Base-by-base conservation (phyloP, 106 monocot genomes). In the Dioscorea zingiberensis region DNA sequence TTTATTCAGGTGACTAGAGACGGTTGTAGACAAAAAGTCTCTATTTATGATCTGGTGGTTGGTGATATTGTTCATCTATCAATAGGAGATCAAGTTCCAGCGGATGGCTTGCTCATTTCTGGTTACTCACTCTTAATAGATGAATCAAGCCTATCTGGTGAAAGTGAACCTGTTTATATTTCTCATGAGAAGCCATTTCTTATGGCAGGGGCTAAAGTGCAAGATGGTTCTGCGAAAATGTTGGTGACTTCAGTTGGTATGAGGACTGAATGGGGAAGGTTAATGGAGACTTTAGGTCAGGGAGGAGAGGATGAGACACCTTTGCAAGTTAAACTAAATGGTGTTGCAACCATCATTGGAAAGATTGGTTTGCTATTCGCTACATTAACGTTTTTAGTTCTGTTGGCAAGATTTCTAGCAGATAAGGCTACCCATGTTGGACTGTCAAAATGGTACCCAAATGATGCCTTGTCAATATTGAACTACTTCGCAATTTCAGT, bases 251-350 rank as follows among this genome's bases (percentile, higher is more conserved):
- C 91, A 48, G 95, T 95, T 67, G 95, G 95, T 44, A 95, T 95
- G 91, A 85, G 71, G 59, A 95, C 95, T 59, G 91, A 91, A 62
- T 95, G 95, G 95, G 91, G 95, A 69, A 80, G 76, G 23, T 58
- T 95, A 59, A 95, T 88, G 87, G 95, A 95, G 67, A 87, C 95
- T 51, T 66, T 95, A 60, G 91, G 78, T 69, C 85, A 87, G 54
- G 91, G 76, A 25, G 90, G 90, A 46, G 90, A 94, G 71, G 90
- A 94, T 71, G 94, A 94, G 65, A 94, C 94, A 51, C 94, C 94
- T 48, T 71, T 97, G 64, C 95, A 97, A 74, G 97, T 92, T 25
- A 97, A 97, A 74, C 63, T 97, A 60, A 92, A 97, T 80, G 97
- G 92, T 67, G 97, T 97, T 60, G 97, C 92, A 17, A 97, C 97